Evolutionary conservation across 179 eudicot species (phyloP).

Genomic region (Amaranthus tricolor): DNA sequence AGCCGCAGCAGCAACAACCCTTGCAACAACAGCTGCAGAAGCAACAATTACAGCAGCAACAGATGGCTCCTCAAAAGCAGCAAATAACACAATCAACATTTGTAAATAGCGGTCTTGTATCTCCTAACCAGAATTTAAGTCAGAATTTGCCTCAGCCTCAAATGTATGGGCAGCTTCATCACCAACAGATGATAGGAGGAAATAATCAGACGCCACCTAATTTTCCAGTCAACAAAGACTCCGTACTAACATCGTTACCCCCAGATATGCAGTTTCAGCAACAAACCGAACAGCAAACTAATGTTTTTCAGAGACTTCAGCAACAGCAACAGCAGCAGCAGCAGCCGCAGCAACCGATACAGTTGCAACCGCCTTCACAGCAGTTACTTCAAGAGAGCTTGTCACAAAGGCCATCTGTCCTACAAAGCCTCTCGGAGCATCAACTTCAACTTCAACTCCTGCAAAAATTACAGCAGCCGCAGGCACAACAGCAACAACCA

Average conservation of each 20-base stretch:
- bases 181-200: conserved; percentile 52
- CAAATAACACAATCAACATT: conserved; percentile 40
- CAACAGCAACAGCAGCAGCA: conserved; percentile 59
- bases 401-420: conserved; percentile 52
- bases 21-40: conserved; percentile 31
- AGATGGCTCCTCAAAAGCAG: conserved; percentile 35
- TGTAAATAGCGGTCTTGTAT: conserved; percentile 40
- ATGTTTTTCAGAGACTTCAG: conserved; percentile 50
- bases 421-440: conserved; percentile 63
- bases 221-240: conserved; percentile 31
- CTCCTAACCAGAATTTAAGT: conserved; percentile 46
- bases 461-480: conserved; percentile 64
- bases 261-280: conserved; percentile 81
- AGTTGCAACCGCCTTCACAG: conserved; percentile 42
- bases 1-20: conserved; percentile 33
- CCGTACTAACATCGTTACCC: conserved; percentile 47
- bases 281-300: conserved; percentile 48
- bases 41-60: conserved; percentile 27
- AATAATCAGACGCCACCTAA: conserved; percentile 48
- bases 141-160: conserved; percentile 51
- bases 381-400: conserved; percentile 51
- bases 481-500: conserved; percentile 42
- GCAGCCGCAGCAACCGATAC: conserved; percentile 37
- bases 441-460: conserved; percentile 70
- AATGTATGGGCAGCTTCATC: conserved; percentile 55